Percentiles rank a stretch among this genome's conserved stretches.
Conservation (phyloP, 805 yeast genomes). For the Candida pseudoglaebosa region DNA sequence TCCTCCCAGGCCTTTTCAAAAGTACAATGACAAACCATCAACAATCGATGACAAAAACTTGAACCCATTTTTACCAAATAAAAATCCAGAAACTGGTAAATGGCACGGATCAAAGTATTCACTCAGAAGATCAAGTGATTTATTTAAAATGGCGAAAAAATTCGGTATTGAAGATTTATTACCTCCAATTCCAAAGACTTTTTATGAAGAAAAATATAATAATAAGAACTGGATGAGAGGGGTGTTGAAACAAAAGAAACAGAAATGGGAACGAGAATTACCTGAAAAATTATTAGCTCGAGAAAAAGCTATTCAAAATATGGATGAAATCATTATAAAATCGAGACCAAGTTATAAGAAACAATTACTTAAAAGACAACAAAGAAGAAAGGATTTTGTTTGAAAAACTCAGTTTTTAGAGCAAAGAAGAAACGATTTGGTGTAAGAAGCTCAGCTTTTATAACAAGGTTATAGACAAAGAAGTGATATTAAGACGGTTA, state of each 20-base stretch:
- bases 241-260: slow-evolving; percentile 72
- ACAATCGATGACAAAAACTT: slow-evolving; percentile 63
- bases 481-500: no score
- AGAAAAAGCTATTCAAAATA: slow-evolving; percentile 57
- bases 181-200: slow-evolving; percentile 66
- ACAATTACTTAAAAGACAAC: slow-evolving; percentile 33
- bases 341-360: slow-evolving; percentile 50
- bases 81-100: slow-evolving; percentile 73
- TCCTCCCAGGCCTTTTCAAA: slow-evolving; percentile 78
- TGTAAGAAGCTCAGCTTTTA: no score
- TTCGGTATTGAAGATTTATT: slow-evolving; percentile 76
- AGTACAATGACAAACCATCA: slow-evolving; percentile 63
- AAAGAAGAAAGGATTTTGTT: slow-evolving; percentile 26
- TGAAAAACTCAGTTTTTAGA: no score
- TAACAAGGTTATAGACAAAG: no score
- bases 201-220: slow-evolving; percentile 74
- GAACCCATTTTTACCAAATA: slow-evolving; percentile 85
- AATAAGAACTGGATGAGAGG: slow-evolving; percentile 72
- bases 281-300: slow-evolving; percentile 58
- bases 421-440: no score
- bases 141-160: slow-evolving; percentile 76
- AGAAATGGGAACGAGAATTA: slow-evolving; percentile 69
- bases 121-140: slow-evolving; percentile 74
- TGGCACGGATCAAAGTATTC: slow-evolving; percentile 78
- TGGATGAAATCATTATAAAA: slow-evolving; percentile 63